Evolutionary conservation across 1,284 basidiomycete species (phyloP), one percentile per base, ranked within the genome.

Genomic region (Pascua guehoae): DNA sequence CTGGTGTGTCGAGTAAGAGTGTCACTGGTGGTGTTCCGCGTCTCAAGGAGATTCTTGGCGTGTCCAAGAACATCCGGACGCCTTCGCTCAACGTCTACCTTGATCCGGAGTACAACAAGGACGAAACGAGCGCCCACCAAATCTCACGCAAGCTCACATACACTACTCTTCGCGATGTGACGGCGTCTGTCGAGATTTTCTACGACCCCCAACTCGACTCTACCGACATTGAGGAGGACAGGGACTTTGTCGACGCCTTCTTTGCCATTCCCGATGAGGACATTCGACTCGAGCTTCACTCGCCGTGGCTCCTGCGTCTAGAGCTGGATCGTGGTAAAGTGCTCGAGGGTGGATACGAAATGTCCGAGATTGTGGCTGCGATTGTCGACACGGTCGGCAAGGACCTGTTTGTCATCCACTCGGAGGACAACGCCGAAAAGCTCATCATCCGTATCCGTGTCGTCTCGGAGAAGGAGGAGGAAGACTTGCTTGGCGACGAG

Each of bases 191-290:
- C 32, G 94, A 98, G 76, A 98, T 98, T 66, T 95, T 93, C 85
- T 98, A 98, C 73, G 96, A 98, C 73, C 96, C 96, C 0, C 87
- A 97, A 69, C 89, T 92, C 24, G 86, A 84, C 16, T 85, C 88
- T 0, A 98, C 96, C 11, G 87, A 94, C 71, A 97, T 99, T 73
- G 92, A 96, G 66, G 95, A 98, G 70, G 96, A 99, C 78, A 81
- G 85, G 49, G 86, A 95, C 53, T 98, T 99, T 72, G 95, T 99
- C 53, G 92, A 98, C 69, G 93, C 94, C 0, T 98, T 98, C 89
- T 99, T 98, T 74, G 94, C 94, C 56, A 98, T 98, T 76, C 95
- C 95, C 10, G 96, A 98, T 71, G 93, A 97, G 71, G 91, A 96
- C 57, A 88, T 96, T 60, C 91, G 96, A 73, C 83, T 86, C 12